These are phyloP conservation scores for Cryphonectria nitschkei DNA, from an alignment of 2,329 filamentous ascomycete genomes.

Conservation along the genomic window DNA sequence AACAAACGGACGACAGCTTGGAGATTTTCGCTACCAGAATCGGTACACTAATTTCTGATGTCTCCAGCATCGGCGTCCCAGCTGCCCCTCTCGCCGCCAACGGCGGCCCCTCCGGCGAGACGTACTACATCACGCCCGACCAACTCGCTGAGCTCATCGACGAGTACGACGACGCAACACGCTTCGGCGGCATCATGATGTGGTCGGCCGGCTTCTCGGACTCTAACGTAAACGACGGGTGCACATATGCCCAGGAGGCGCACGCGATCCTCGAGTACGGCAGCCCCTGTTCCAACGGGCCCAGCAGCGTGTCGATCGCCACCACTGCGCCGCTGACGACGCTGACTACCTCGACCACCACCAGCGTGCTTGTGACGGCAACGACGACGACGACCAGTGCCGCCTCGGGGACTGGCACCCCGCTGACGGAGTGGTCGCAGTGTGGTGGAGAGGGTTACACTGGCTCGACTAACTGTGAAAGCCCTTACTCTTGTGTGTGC, in stretches of 20 bases:
- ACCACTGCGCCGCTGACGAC: slow-evolving; percentile 11
- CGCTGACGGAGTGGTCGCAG: slow-evolving; percentile 42
- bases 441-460: slow-evolving; percentile 42
- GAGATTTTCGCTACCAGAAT: too few relatives aligned
- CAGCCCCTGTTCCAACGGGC: slow-evolving; percentile 10
- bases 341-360: background rate
- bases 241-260: slow-evolving; percentile 46
- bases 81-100: slow-evolving; percentile 41
- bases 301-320: slow-evolving; percentile 17
- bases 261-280: slow-evolving; percentile 37
- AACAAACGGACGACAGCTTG: too few relatives aligned
- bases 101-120: slow-evolving; percentile 37
- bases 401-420: slow-evolving; percentile 13
- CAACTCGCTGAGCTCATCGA: slow-evolving; percentile 38
- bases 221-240: slow-evolving; percentile 37
- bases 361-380: background rate
- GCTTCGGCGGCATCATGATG: slow-evolving; percentile 46
- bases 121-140: slow-evolving; percentile 41
- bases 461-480: slow-evolving; percentile 39
- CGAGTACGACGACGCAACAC: slow-evolving; percentile 35
- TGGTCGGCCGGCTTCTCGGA: slow-evolving; percentile 48
- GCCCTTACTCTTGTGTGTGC: slow-evolving; percentile 38
- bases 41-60: background rate
- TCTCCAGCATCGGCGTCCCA: slow-evolving; percentile 34
- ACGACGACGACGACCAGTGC: background rate